Conservation (phyloP, 2,329 filamentous ascomycete genomes). For the Colletotrichum coccodes region DNA sequence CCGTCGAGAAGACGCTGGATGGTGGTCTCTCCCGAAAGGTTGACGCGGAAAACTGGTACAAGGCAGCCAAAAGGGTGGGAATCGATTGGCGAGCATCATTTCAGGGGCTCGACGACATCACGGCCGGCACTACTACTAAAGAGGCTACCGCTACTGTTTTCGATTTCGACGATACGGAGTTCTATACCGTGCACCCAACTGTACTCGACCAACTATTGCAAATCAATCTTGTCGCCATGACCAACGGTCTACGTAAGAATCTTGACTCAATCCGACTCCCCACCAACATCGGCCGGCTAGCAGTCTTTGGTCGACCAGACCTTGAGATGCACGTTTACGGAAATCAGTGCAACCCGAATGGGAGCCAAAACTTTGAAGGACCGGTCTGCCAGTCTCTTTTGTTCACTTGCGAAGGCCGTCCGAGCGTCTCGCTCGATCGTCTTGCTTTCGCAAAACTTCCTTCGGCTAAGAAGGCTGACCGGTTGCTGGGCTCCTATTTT, state of each 20-base stretch:
- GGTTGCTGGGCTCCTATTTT: background rate
- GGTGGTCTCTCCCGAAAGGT: background rate
- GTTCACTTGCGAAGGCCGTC: background rate
- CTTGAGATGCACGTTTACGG: slow-evolving; percentile 15
- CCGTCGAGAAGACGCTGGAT: too few species aligned
- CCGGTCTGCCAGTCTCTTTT: background rate
- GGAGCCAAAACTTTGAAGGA: background rate
- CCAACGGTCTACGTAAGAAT: background rate
- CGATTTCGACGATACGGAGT: slow-evolving; percentile 19
- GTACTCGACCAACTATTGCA: slow-evolving; percentile 23
- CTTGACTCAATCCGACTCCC: slow-evolving; percentile 10
- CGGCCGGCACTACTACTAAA: background rate
- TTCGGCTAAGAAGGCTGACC: background rate
- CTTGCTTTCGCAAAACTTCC: background rate
- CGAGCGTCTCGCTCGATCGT: background rate
- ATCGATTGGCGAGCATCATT: slow-evolving; percentile 23
- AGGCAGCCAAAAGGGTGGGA: slow-evolving; percentile 3
- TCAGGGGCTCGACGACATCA: slow-evolving; percentile 15
- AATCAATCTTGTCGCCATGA: slow-evolving; percentile 16
- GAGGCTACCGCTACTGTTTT: slow-evolving; percentile 21
- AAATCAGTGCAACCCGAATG: background rate
- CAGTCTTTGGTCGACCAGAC: slow-evolving; percentile 4
- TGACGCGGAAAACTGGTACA: slow-evolving; percentile 17
- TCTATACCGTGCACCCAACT: slow-evolving; percentile 14
- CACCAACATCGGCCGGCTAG: background rate